A percentile compares a stretch with the other conserved stretches of the same genome.
These are phyloP conservation scores for Hyaloperonospora arabidopsidis DNA, from an alignment of 352 stramenopile species.

Conservation along the genomic window DNA sequence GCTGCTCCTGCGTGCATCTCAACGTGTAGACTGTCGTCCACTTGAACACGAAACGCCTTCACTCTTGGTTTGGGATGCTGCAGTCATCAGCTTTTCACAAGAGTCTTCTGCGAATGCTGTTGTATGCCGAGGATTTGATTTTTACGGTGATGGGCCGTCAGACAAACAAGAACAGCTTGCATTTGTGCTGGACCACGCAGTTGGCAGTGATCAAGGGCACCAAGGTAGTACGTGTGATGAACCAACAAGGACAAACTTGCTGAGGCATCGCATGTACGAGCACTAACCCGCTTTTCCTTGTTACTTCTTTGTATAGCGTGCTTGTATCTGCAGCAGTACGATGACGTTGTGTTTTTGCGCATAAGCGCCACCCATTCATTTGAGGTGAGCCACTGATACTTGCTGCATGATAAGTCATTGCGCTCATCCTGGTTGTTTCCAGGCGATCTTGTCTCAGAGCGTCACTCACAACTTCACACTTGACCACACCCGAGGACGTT, in stretches of 20 bases:
- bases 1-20: slow-evolving; percentile 22
- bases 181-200: slow-evolving; percentile 16
- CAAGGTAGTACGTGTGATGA: slow-evolving; percentile 13
- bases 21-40: slow-evolving; percentile 2
- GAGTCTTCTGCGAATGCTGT: not conserved
- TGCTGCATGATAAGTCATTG: slow-evolving; percentile 6
- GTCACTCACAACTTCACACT: slow-evolving; percentile 18
- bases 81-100: slow-evolving; percentile 20
- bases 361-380: slow-evolving; percentile 5
- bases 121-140: slow-evolving; percentile 22
- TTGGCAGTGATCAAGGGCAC: slow-evolving; percentile 7
- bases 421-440: slow-evolving; percentile 1
- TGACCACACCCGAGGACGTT: slow-evolving; percentile 17
- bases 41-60: not conserved
- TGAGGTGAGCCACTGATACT: slow-evolving; percentile 10
- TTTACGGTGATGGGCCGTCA: slow-evolving; percentile 30
- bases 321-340: slow-evolving; percentile 36
- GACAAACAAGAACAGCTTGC: slow-evolving; percentile 31
- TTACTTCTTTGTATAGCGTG: slow-evolving; percentile 22
- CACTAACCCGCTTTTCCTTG: slow-evolving; percentile 8
- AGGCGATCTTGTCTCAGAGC: slow-evolving; percentile 8
- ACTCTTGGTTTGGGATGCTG: slow-evolving; percentile 16
- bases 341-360: slow-evolving; percentile 26
- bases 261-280: not conserved
- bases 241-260: not conserved